These are phyloP conservation scores for Starmerella stellata DNA, from an alignment of 805 yeast genomes.

Conservation along the genomic window DNA sequence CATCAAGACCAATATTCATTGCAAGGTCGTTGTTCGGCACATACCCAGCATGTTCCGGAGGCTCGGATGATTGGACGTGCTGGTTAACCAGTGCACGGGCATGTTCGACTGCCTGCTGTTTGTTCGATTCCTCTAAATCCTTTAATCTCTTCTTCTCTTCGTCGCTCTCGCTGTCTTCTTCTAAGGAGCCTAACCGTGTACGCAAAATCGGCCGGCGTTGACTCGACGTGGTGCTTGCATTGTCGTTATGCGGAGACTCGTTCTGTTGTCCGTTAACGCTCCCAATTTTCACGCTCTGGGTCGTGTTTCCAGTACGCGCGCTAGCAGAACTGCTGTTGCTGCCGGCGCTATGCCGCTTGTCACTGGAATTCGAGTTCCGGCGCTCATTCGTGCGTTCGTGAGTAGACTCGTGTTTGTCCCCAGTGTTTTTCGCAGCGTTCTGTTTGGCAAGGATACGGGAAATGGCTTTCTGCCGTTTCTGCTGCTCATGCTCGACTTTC, in stretches of 20 bases:
- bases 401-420: background rate
- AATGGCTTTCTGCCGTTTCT: background rate
- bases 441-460: background rate
- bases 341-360: background rate
- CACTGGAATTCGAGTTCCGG: background rate
- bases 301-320: no score
- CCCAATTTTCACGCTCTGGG: no score
- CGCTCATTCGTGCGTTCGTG: background rate
- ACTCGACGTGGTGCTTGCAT: background rate
- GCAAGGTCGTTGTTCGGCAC: conserved; percentile 9
- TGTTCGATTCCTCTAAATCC: conserved; percentile 7
- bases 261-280: background rate
- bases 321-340: background rate
- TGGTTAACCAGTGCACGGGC: conserved; percentile 16
- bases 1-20: conserved; percentile 5
- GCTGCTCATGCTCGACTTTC: background rate
- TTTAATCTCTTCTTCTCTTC: conserved; percentile 11
- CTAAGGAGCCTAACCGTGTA: background rate
- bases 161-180: conserved; percentile 1
- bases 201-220: background rate
- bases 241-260: background rate
- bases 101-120: conserved; percentile 15
- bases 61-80: conserved; percentile 7
- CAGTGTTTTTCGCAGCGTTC: background rate
- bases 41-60: conserved; percentile 8